Evolutionary conservation across 345 rosid species (phyloP), one percentile per base, ranked within the genome.

Genomic region (Eucalyptus grandis): DNA sequence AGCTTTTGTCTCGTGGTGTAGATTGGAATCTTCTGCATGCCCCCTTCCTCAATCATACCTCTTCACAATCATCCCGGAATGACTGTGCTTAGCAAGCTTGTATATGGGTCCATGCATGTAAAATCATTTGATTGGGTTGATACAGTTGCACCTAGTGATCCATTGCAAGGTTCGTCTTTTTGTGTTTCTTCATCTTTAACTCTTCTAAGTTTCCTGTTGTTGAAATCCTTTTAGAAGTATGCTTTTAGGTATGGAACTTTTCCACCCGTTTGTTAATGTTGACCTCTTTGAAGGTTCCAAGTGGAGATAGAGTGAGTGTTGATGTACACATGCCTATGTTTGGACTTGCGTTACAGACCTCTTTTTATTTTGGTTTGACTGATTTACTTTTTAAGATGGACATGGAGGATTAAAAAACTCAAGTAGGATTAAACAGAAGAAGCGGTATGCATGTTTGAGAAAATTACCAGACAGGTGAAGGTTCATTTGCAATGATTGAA

Each of bases 11-110:
- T 77, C 1, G 3, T 93, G 91, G 15, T 93, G 91, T 95, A 97
- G 99, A 98, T 98, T 89, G 99, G 99, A 86, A 95, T 98, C 90
- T 98, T 98, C 92, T 96, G 97, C 91, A 98, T 98, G 99, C 97
- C 98, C 43, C 97, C 99, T 87, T 93, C 95, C 86, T 97, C 99
- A 40, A 77, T 77, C 47, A 77, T 77, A 77, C 85, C 85, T 40
- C 85, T 77, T 77, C 85, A 77, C 85, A 98, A 98, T 94, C 99
- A 98, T 93, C 99, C 99, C 6, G 99, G 99, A 90, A 98, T 98
- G 99, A 98, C 99, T 40, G 85, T 98, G 77, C 92, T 97, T 94
- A 98, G 99, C 97, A 97, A 95, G 96, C 98, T 98, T 87, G 87
- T 98, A 30, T 98, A 95, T 87, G 99, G 99, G 88, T 93, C 99